Evolutionary conservation across 2,329 filamentous ascomycete species (phyloP), one percentile per base, ranked within the genome.

Genomic region (Pyrenophora tritici-repentis): DNA sequence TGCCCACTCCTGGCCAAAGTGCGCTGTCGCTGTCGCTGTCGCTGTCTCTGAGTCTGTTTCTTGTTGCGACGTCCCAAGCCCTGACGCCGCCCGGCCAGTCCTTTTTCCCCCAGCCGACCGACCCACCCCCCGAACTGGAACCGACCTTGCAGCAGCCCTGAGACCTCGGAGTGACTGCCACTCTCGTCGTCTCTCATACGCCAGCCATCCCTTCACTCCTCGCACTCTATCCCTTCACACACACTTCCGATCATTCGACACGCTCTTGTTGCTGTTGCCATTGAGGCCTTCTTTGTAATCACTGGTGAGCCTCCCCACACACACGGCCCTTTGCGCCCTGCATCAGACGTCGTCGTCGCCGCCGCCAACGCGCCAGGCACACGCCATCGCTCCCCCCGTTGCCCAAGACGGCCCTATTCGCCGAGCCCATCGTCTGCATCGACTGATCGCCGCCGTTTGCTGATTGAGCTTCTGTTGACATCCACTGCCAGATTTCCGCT

Each of bases 131-230:
- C 26, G 26, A 29, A 29, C 26, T 29, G 26, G 55, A 60, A 26
- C 59, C 56, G 56, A 55, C 62, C 61, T 61, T 63, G 61, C 66
- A 67, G 63, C 58, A 48, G 56, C 58, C 61, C 60, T 59, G 58
- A 62, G 52, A 53, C 61, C 59, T 56, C 54, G 55, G 50, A 58
- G 55, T 63, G 58, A 64, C 26, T 66, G 62, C 69, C 64, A 70
- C 63, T 62, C 56, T 53, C 56, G 61, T 65, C 58, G 51, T 62
- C 63, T 49, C 48, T 57, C 58, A 60, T 59, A 56, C 47, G 50
- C 53, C 58, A 59, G 55, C 65, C 66, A 62, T 66, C 66, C 63
- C 63, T 68, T 67, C 55, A 57, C 59, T 22, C 40, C 33, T 44
- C 42, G 26, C 38, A 41, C 43, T 45, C 34, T 43, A 45, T 46